These are phyloP conservation scores for Harringtonia aguacate DNA, from an alignment of 2,329 filamentous ascomycete genomes.

Conservation along the genomic window DNA sequence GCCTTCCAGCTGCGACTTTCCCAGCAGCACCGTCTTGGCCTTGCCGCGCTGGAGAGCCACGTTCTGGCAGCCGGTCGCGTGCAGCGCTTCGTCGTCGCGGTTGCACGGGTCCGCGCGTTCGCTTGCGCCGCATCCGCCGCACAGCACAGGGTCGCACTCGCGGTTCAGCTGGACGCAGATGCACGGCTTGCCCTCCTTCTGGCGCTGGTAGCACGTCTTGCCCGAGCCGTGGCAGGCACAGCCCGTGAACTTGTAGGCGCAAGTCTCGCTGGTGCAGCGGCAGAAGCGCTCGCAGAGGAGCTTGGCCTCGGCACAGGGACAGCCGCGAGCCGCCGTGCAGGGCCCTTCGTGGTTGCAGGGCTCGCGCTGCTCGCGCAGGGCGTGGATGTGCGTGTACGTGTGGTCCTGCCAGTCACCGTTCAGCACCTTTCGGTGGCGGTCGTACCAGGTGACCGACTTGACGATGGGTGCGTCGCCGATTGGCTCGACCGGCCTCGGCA, in stretches of 20 bases:
- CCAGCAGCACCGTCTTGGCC: conserved; percentile 55
- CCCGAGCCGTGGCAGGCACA: conserved; percentile 52
- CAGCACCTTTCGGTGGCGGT: conserved; percentile 43
- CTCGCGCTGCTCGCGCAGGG: conserved; percentile 45
- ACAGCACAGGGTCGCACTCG: conserved; percentile 73
- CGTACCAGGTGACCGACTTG: conserved; percentile 43
- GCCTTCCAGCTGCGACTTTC: conserved; percentile 55
- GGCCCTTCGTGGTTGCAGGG: conserved; percentile 61
- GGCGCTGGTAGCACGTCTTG: conserved; percentile 43
- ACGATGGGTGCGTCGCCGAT: conserved; percentile 19
- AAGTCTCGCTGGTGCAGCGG: conserved; percentile 46
- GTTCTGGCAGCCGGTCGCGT: conserved; percentile 57
- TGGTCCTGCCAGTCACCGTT: conserved; percentile 44
- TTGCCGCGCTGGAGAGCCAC: conserved; percentile 59
- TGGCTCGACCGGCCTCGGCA: conserved; percentile 18
- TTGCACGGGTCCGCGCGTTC: conserved; percentile 62
- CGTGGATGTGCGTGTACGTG: conserved; percentile 43
- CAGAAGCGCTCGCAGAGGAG: conserved; percentile 67
- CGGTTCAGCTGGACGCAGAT: conserved; percentile 62
- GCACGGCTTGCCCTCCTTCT: conserved; percentile 49
- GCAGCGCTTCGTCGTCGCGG: conserved; percentile 44
- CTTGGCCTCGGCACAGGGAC: conserved; percentile 49
- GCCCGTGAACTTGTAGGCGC: conserved; percentile 54
- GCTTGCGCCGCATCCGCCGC: conserved; percentile 56
- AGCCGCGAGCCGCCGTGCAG: conserved; percentile 46